Base-by-base conservation (phyloP, 73 alveolate genomes). In the Paramecium primaurelia region DNA sequence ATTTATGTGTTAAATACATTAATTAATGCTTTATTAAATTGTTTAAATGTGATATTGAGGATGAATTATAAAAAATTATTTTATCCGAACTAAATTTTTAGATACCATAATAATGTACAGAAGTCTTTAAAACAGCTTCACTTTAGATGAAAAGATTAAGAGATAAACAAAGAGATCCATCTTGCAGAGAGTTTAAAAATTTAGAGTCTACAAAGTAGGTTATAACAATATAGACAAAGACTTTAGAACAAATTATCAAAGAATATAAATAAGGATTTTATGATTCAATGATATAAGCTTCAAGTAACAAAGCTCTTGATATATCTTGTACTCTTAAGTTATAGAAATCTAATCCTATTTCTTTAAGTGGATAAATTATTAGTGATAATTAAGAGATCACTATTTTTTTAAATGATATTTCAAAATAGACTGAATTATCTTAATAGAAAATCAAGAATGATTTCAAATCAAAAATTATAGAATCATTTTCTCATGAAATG, bases 401-500 rank as follows among this genome's bases (percentile, higher is more conserved):
- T 12, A 64, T 64, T 7, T 64, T 64, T 64, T 32, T 64, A 64
- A 64, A 64, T 18, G 84, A 64, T 10, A 64, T 64, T 12, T 64
- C 84, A 64, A 64, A 64, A 64, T 34, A 64, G 51, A 64, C 45
- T 14, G 84, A 64, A n/a, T 28, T 64, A 64, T 64, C 84, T 0
- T 64, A 64, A 64, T 64, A 32, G 9, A 64, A 64, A 64, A 28
- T 64, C 9, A 64, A 64, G 26, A 51, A 73, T 36, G 87, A 80
- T 22, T 80, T 80, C 14, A 80, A 80, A 45, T 80, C 91, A 32
- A 80, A 80, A 47, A 80, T 80, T 1, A 47, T 80, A 1, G 91
- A 80, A 47, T 45, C 77, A 5, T 80, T 80, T 25, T 80, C 91
- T 3, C 91, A 80, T 45, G 91, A 80, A 36, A 44, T 80, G 73